Base-by-base conservation (phyloP, 371 early-diverging fungal species). In the Rhizopus microsporus region DNA sequence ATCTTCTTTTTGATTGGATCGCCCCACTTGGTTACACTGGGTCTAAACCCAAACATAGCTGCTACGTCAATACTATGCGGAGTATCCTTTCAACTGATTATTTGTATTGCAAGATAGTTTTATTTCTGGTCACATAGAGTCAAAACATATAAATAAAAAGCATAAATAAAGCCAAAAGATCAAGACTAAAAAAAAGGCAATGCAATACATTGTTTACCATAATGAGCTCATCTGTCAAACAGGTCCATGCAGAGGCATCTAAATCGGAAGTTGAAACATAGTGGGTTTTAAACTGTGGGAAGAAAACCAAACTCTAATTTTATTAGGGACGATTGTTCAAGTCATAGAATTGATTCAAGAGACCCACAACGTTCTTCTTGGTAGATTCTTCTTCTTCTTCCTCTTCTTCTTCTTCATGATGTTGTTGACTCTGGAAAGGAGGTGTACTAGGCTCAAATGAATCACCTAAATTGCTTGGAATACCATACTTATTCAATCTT, bases 291-390 rank as follows among this genome's bases (percentile, higher is more conserved):
- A 3, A 29, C 29, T 12, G 38, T 37, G 38, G 13, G 4, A 17
- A 38, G 23, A 30, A 47, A 16, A 12, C 12, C 48, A 5, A 8
- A 17, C 32, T 37, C 2, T 37, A 37, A 10, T 37, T 37, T 37
- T 23, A 23, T 23, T 23, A 23, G 23, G 74, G 69, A 30, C 63
- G 65, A 59, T 80, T 82, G 57, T 82, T 83, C 57, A 82, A 65
- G 50, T 85, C 85, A 67, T 87, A 85, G 40, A 87, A 78, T 63
- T 83, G 80, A 43, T 85, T 85, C 44, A 87, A 53, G 32, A 87
- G 52, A 0, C 83, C 85, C 59, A 82, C 61, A 51, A 86, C 70
- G 12, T 80, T 82, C 57, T 69, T 61, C 40, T 60, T 57, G 7
- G 30, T 29, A 9, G 62, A 59, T 46, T 62, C 55, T 13, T 38